Evolutionary conservation across 2,329 filamentous ascomycete genomes (phyloP).

Genomic region (Diatrype stigma): DNA sequence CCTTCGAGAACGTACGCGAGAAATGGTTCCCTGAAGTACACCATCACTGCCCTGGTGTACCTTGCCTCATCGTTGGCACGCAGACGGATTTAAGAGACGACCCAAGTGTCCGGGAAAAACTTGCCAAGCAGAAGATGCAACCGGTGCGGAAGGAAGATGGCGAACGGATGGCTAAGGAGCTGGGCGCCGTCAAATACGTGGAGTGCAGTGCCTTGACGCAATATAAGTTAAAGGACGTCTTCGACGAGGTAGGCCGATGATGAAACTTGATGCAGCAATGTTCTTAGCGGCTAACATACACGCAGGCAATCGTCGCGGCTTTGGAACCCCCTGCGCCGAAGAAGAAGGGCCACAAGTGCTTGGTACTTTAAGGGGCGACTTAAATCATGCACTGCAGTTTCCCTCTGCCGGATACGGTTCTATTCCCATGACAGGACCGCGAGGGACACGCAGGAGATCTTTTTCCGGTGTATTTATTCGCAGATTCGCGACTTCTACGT

Average conservation of each 20-base stretch:
- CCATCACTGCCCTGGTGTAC: conserved; percentile 96
- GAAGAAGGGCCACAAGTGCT: conserved; percentile 69
- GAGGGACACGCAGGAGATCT: neutral
- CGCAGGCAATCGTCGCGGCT: conserved; percentile 88
- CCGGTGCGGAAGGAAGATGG: conserved; percentile 91
- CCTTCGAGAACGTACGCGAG: conserved; percentile 98
- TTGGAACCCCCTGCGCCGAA: conserved; percentile 82
- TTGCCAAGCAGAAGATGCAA: conserved; percentile 92
- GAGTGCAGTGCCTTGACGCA: conserved; percentile 98
- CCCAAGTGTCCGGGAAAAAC: conserved; percentile 79
- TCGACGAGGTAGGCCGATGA: conserved; percentile 76
- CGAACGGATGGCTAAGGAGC: conserved; percentile 91
- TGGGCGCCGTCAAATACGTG: conserved; percentile 98
- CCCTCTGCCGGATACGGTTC: conserved; percentile 5
- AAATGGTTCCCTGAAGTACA: conserved; percentile 99
- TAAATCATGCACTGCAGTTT: conserved; percentile 9
- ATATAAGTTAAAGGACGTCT: conserved; percentile 98
- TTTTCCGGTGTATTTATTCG: neutral
- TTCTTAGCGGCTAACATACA: conserved; percentile 1
- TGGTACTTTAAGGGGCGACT: conserved; percentile 54
- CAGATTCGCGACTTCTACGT: neutral
- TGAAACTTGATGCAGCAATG: neutral
- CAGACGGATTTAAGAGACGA: conserved; percentile 96
- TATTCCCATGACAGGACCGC: neutral
- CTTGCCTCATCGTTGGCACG: conserved; percentile 95